phyloP scores from a whole-genome alignment of 805 yeast genomes.

The Candida easanensis region DNA sequence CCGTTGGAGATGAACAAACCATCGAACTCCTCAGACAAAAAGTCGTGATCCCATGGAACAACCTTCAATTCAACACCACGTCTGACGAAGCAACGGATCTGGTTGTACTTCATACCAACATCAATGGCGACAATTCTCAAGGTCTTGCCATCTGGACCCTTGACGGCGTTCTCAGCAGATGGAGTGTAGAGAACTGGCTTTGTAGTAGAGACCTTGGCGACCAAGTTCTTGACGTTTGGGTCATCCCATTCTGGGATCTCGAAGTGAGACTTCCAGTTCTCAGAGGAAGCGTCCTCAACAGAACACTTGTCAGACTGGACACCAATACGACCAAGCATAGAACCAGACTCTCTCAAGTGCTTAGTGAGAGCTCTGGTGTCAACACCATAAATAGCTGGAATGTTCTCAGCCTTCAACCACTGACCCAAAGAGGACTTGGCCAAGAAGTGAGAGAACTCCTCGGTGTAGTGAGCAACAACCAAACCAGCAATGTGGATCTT shows the following conservation, averaged over 20 bases:
- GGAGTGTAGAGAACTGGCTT: constrained; percentile 79
- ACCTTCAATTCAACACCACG: constrained; percentile 96
- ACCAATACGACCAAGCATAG: constrained; percentile 86
- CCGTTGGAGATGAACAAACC: constrained; percentile 97
- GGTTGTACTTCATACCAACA: constrained; percentile 98
- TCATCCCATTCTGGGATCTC: constrained; percentile 86
- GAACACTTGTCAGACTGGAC: constrained; percentile 46
- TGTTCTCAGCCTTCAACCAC: constrained; percentile 88
- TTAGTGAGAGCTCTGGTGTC: constrained; percentile 96
- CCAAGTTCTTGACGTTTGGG: constrained; percentile 89
- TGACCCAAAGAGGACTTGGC: constrained; percentile 89
- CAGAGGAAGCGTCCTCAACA: constrained; percentile 31
- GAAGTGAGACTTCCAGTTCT: constrained; percentile 60
- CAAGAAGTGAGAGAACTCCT: constrained; percentile 89
- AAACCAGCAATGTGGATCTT: constrained; percentile 95
- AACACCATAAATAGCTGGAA: constrained; percentile 97
- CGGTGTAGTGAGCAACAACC: constrained; percentile 95
- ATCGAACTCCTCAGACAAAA: constrained; percentile 77
- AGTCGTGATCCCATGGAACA: constrained; percentile 94
- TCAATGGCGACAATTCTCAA: constrained; percentile 87
- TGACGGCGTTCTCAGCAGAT: constrained; percentile 47
- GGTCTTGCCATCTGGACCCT: constrained; percentile 70
- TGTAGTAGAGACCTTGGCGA: constrained; percentile 81
- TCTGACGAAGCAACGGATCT: constrained; percentile 91
- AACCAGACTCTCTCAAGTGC: constrained; percentile 87